A percentile compares a stretch with the other conserved stretches of the same genome.
phyloP scores from a whole-genome alignment of 2,329 filamentous ascomycete genomes.

The Alternaria panax region DNA sequence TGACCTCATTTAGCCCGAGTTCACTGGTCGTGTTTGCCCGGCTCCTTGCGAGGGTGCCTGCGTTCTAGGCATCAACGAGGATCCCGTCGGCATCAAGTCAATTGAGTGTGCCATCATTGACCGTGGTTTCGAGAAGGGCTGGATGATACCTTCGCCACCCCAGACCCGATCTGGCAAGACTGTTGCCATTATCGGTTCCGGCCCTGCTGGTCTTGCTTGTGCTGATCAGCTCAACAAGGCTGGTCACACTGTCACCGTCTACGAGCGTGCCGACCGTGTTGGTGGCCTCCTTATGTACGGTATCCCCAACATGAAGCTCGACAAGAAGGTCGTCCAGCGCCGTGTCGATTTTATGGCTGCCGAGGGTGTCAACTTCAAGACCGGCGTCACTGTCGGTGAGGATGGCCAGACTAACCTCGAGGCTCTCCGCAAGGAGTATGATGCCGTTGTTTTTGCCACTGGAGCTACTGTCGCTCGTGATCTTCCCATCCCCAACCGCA shows the following conservation, averaged over 20 bases:
- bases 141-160: conserved; percentile 88
- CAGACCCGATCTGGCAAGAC: conserved; percentile 84
- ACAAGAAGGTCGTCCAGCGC: conserved; percentile 96
- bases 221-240: conserved; percentile 95
- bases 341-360: conserved; percentile 93
- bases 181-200: conserved; percentile 88
- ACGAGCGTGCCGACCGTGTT: conserved; percentile 88
- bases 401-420: conserved; percentile 72
- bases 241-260: conserved; percentile 87
- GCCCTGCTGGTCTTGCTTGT: conserved; percentile 85
- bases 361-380: conserved; percentile 85
- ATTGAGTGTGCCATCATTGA: conserved; percentile 99
- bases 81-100: conserved; percentile 97
- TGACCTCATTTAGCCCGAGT: too few relatives aligned
- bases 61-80: conserved; percentile 94
- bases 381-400: conserved; percentile 78
- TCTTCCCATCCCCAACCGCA: conserved; percentile 86
- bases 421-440: conserved; percentile 75
- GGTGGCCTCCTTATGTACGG: conserved; percentile 98
- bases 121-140: conserved; percentile 95
- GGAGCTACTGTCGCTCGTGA: conserved; percentile 94
- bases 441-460: conserved; percentile 89
- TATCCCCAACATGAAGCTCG: conserved; percentile 99
- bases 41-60: conserved; percentile 97
- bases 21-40: conserved; percentile 95